phyloP scores from a whole-genome alignment of 2,329 filamentous ascomycete genomes.

The Aureobasidium subglaciale region DNA sequence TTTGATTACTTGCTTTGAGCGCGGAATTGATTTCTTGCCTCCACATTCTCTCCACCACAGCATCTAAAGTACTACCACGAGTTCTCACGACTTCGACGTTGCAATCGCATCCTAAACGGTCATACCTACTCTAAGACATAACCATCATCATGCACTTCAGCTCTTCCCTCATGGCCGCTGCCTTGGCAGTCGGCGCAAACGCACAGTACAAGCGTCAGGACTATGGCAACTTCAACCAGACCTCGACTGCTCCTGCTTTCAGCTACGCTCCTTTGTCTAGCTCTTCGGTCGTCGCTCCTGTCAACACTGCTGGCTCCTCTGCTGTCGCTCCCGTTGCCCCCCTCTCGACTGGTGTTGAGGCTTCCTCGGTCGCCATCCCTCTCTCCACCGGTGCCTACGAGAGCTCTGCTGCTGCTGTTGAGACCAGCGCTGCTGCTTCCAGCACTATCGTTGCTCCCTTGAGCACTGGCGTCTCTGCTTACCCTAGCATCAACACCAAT shows the following conservation, averaged over 20 bases:
- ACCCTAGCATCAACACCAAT: slow-evolving; percentile 17
- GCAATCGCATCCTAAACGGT: slow-evolving; percentile 15
- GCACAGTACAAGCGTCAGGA: slow-evolving; percentile 16
- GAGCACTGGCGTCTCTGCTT: slow-evolving; percentile 14
- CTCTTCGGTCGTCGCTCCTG: slow-evolving; percentile 17
- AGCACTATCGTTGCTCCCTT: slow-evolving; percentile 14
- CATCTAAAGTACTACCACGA: slow-evolving; percentile 8
- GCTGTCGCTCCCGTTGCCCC: slow-evolving; percentile 3
- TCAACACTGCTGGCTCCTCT: slow-evolving; percentile 16
- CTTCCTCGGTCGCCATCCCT: slow-evolving; percentile 8
- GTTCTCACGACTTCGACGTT: slow-evolving; percentile 16
- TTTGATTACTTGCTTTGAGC: slow-evolving; percentile 19
- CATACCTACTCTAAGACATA: slow-evolving; percentile 1
- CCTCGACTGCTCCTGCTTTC: slow-evolving; percentile 12
- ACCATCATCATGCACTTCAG: slow-evolving; percentile 18
- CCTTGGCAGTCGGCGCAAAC: slow-evolving; percentile 16
- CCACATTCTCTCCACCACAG: slow-evolving; percentile 16
- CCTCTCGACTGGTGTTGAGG: slow-evolving; percentile 15
- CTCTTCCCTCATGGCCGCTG: slow-evolving; percentile 16
- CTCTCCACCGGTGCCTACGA: slow-evolving; percentile 16
- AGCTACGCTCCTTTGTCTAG: slow-evolving; percentile 15
- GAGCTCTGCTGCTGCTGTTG: slow-evolving; percentile 2
- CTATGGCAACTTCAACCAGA: slow-evolving; percentile 14
- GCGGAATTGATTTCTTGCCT: slow-evolving; percentile 19
- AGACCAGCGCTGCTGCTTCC: slow-evolving; percentile 5